phyloP scores from a whole-genome alignment of 1,284 basidiomycete genomes.

The Quambalaria eucalypti region DNA sequence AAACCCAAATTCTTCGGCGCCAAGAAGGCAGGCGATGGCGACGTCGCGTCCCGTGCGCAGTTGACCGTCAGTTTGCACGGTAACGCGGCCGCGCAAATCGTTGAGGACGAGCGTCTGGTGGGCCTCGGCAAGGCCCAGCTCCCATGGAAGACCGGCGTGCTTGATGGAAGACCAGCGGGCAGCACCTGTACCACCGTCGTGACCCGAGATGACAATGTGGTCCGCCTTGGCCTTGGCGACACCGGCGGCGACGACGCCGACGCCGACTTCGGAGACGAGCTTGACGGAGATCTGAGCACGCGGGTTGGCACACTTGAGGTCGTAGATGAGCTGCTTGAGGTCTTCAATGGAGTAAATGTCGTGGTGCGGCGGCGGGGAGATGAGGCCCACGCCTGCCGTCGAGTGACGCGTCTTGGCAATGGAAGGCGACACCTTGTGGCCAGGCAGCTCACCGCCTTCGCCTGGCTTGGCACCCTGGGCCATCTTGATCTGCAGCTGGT shows the following conservation, averaged over 20 bases:
- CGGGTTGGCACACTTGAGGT: conserved; percentile 43
- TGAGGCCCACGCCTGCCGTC: conserved; percentile 42
- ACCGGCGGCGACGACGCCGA: conserved; percentile 41
- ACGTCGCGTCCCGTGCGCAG: conserved; percentile 36
- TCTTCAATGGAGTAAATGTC: conserved; percentile 46
- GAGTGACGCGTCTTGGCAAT: conserved; percentile 43
- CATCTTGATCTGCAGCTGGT: conserved; percentile 46
- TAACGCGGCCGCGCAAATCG: conserved; percentile 41
- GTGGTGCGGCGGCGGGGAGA: conserved; percentile 41
- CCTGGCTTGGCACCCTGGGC: conserved; percentile 45
- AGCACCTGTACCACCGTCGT: conserved; percentile 45
- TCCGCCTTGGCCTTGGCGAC: conserved; percentile 45
- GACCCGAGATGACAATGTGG: conserved; percentile 41
- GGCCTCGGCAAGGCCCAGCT: conserved; percentile 43
- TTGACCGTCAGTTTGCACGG: conserved; percentile 41
- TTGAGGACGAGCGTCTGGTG: conserved; percentile 43
- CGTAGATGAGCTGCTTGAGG: conserved; percentile 44
- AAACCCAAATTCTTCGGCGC: conserved; percentile 41
- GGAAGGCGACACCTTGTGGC: conserved; percentile 43
- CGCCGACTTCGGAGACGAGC: conserved; percentile 43
- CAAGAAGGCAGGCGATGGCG: conserved; percentile 39
- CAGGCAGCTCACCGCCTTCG: conserved; percentile 44
- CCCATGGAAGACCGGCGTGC: conserved; percentile 44
- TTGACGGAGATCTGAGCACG: conserved; percentile 40
- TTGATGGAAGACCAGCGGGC: conserved; percentile 44